Evolutionary conservation across 202 grass and related monocot species (phyloP).

Genomic region (Zoysia matrella): DNA sequence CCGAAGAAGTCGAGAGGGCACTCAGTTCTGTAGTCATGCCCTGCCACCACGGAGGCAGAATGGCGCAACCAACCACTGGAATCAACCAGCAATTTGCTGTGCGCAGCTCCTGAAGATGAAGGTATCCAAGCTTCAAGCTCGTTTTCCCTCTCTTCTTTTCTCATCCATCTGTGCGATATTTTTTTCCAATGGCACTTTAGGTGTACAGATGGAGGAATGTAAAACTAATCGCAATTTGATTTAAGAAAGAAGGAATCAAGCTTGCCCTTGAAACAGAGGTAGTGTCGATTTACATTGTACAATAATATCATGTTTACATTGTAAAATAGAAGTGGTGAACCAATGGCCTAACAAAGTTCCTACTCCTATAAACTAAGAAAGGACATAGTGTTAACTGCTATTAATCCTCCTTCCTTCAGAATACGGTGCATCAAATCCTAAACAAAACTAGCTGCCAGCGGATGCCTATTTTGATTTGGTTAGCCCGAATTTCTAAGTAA

Average conservation of each 20-base stretch:
- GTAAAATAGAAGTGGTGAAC: not conserved
- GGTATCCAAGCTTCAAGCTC: constrained; percentile 15
- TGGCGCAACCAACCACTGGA: constrained; percentile 19
- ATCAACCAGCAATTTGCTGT: constrained; percentile 47
- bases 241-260: constrained; percentile 42
- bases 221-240: constrained; percentile 50
- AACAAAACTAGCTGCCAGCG: not conserved
- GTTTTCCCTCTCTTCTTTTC: constrained; percentile 24
- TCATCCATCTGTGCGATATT: constrained; percentile 45
- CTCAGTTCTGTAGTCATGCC: constrained; percentile 52
- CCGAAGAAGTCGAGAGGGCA: constrained; percentile 59
- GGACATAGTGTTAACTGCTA: not conserved
- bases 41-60: constrained; percentile 41
- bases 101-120: constrained; percentile 48
- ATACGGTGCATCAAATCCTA: not conserved
- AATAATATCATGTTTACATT: not conserved
- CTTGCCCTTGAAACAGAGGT: constrained; percentile 3
- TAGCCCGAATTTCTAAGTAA: not conserved
- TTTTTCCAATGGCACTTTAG: constrained; percentile 47
- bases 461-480: not conserved
- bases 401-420: not conserved
- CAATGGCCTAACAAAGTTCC: not conserved
- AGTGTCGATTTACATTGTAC: not conserved
- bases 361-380: not conserved
- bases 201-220: constrained; percentile 49